Percentiles rank a stretch among this genome's conserved stretches.
phyloP scores from a whole-genome alignment of 345 rosid species.

The Carallia brachiata region DNA sequence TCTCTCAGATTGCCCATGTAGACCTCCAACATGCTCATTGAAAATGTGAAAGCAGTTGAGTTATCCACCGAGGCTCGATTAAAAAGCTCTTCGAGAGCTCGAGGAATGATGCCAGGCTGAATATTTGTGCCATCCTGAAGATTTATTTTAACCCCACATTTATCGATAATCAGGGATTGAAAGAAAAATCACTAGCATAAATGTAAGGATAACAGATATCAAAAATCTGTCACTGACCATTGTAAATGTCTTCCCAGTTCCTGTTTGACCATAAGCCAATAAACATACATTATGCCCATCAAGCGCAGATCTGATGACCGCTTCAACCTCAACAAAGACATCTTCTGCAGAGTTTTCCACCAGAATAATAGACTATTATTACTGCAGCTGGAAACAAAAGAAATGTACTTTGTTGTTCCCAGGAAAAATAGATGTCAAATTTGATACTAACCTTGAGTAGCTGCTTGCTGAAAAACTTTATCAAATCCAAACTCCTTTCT shows the following conservation, averaged over 20 bases:
- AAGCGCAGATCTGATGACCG: constrained; percentile 81
- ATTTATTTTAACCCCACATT: constrained; percentile 12
- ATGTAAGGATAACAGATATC: not conserved
- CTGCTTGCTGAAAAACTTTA: constrained; percentile 60
- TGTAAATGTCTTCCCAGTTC: constrained; percentile 92
- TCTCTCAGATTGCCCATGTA: constrained; percentile 83
- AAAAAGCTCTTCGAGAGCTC: constrained; percentile 69
- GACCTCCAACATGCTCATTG: constrained; percentile 95
- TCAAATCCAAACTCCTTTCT: constrained; percentile 73
- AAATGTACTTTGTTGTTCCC: not conserved
- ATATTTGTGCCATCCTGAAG: constrained; percentile 69
- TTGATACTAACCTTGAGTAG: constrained; percentile 67
- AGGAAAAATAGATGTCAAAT: constrained; percentile 1
- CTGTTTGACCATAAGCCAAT: constrained; percentile 94
- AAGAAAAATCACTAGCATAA: not conserved
- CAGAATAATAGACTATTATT: constrained; percentile 36
- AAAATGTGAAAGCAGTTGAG: constrained; percentile 49
- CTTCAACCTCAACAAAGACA: constrained; percentile 71
- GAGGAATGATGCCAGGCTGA: constrained; percentile 74
- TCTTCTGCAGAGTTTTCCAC: constrained; percentile 64
- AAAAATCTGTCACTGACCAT: constrained; percentile 52
- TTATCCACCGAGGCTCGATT: constrained; percentile 42
- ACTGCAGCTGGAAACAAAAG: constrained; percentile 22
- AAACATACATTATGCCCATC: constrained; percentile 89
- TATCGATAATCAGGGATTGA: not conserved